Evolutionary conservation across 495 filamentous ascomycete genomes (phyloP).

Genomic region (Neohortaea acidophila): DNA sequence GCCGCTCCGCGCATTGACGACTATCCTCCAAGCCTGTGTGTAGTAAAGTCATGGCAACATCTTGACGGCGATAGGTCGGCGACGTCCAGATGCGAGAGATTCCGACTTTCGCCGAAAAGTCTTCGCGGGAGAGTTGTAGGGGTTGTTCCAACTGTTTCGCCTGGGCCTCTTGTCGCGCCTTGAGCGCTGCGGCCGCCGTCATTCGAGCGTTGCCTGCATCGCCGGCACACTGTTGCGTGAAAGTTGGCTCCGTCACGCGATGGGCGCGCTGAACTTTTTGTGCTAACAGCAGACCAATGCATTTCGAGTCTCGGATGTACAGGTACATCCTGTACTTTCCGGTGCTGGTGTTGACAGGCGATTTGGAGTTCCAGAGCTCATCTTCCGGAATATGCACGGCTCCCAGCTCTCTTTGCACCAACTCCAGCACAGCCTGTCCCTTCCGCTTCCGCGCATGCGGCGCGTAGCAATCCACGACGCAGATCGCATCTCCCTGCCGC

Average conservation of each 20-base stretch:
- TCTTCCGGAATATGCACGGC: constrained; percentile 46
- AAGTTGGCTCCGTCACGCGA: constrained; percentile 31
- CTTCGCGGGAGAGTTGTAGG: constrained; percentile 23
- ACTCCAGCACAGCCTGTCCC: constrained; percentile 45
- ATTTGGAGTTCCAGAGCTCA: constrained; percentile 37
- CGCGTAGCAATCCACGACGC: constrained; percentile 22
- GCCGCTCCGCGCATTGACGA: background rate
- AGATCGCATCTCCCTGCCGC: constrained; percentile 19
- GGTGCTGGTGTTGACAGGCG: background rate
- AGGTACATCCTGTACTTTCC: constrained; percentile 38
- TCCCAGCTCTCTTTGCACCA: constrained; percentile 51
- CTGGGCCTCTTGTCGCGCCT: constrained; percentile 11
- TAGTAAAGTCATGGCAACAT: constrained; percentile 46
- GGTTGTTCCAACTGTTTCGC: constrained; percentile 27
- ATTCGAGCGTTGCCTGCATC: no score
- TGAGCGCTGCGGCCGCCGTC: constrained; percentile 1
- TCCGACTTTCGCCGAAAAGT: constrained; percentile 42
- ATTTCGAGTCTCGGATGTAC: constrained; percentile 47
- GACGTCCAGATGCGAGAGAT: constrained; percentile 64
- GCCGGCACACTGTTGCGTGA: no score
- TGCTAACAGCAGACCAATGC: constrained; percentile 50
- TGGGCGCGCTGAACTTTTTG: constrained; percentile 48
- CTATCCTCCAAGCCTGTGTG: constrained; percentile 48
- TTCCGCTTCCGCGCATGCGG: constrained; percentile 33
- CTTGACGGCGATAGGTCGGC: constrained; percentile 40